Evolutionary conservation across 805 yeast genomes (phyloP).

Genomic region (Kodamaea leandrae): DNA sequence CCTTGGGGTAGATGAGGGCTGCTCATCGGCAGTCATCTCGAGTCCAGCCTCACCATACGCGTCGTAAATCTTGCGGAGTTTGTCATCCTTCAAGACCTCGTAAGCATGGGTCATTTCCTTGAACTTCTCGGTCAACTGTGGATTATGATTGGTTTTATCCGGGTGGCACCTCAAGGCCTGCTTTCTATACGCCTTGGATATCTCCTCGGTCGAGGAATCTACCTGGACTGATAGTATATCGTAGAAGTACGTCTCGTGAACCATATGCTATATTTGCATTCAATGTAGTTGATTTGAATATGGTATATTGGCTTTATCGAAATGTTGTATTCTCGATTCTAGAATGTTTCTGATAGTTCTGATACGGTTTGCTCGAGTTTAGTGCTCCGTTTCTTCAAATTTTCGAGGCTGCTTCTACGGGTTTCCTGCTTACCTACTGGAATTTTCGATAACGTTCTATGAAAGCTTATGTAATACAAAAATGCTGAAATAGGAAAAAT

Average conservation of each 20-base stretch:
- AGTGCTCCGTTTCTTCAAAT: slow-evolving; percentile 1
- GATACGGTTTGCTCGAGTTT: not conserved
- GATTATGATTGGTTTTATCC: slow-evolving; percentile 54
- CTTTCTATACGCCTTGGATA: slow-evolving; percentile 33
- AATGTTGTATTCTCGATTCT: no score
- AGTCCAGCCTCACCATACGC: slow-evolving; percentile 47
- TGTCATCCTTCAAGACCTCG: slow-evolving; percentile 52
- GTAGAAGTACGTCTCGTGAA: slow-evolving; percentile 30
- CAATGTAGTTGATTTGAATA: not conserved
- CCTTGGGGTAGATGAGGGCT: slow-evolving; percentile 6
- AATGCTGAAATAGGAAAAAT: no score
- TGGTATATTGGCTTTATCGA: not conserved
- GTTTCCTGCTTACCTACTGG: slow-evolving; percentile 4
- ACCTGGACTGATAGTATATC: slow-evolving; percentile 34
- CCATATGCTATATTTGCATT: slow-evolving; percentile 5
- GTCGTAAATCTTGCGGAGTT: slow-evolving; percentile 50
- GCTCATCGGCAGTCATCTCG: slow-evolving; percentile 23
- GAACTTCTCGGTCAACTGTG: slow-evolving; percentile 51
- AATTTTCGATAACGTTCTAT: slow-evolving; percentile 19
- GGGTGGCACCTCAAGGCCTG: slow-evolving; percentile 59
- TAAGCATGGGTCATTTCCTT: slow-evolving; percentile 67
- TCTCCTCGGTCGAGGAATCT: slow-evolving; percentile 36
- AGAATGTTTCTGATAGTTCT: no score
- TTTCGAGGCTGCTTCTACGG: slow-evolving; percentile 3
- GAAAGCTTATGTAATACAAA: slow-evolving; percentile 1